Percentiles rank a stretch among this genome's conserved stretches.
These are phyloP conservation scores for Ophiocordyceps polyrhachis-furcata DNA, from an alignment of 2,329 filamentous ascomycete species.

Conservation along the genomic window DNA sequence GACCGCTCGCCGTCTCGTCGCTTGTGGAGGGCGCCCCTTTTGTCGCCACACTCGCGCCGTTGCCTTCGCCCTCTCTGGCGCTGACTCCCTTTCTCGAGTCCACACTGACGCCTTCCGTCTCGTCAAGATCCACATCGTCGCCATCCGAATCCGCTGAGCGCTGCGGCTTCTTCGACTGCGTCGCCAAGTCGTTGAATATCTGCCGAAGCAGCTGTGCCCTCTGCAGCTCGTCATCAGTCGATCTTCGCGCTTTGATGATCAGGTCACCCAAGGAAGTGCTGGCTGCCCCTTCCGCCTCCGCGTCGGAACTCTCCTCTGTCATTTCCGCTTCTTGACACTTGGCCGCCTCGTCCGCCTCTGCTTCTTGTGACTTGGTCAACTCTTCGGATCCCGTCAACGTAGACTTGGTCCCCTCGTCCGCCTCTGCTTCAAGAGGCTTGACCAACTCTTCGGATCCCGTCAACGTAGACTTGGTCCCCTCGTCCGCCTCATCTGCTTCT, in stretches of 20 bases:
- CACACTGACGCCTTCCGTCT: background rate
- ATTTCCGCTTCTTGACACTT: background rate
- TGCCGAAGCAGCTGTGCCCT: slow-evolving; percentile 31
- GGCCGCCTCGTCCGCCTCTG: background rate
- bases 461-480: background rate
- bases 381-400: background rate
- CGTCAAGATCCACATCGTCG: background rate
- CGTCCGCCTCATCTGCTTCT: background rate
- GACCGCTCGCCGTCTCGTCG: background rate
- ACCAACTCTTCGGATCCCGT: background rate
- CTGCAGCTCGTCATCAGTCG: slow-evolving; percentile 19
- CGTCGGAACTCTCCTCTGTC: background rate
- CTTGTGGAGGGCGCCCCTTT: background rate
- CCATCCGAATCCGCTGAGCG: background rate
- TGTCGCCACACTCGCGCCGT: background rate
- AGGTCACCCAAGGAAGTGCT: slow-evolving; percentile 24
- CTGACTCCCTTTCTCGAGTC: background rate
- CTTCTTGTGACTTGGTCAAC: background rate
- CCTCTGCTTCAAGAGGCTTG: background rate
- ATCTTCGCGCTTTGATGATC: slow-evolving; percentile 30
- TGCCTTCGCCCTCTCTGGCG: background rate
- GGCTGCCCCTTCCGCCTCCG: slow-evolving; percentile 2
- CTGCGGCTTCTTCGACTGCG: slow-evolving; percentile 12
- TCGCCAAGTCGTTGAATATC: slow-evolving; percentile 29
- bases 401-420: background rate